Evolutionary conservation across 1,284 basidiomycete species (phyloP).

Genomic region (Fomes fomentarius): DNA sequence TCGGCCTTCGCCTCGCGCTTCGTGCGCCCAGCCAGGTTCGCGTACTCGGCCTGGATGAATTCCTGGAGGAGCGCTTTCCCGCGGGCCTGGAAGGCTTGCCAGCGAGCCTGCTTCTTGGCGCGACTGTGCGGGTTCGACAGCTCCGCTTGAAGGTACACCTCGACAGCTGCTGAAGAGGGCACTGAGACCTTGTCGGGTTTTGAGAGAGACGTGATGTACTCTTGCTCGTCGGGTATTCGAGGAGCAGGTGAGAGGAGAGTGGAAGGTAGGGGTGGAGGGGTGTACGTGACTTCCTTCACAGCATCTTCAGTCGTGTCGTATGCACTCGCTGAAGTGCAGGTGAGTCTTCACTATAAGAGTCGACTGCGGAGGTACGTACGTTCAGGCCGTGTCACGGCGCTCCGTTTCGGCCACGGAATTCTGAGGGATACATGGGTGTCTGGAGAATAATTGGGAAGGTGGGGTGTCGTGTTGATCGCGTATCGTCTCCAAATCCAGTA

Average conservation of each 20-base stretch:
- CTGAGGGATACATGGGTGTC: conserved; percentile 41
- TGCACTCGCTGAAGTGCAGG: conserved; percentile 42
- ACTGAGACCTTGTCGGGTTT: conserved; percentile 48
- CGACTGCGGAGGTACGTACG: conserved; percentile 42
- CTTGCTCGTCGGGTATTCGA: conserved; percentile 51
- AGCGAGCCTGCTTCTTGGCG: conserved; percentile 76
- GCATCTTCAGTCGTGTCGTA: conserved; percentile 64
- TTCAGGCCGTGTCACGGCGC: conserved; percentile 44
- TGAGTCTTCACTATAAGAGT: conserved; percentile 7
- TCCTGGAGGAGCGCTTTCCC: conserved; percentile 54
- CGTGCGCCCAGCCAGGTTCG: conserved; percentile 57
- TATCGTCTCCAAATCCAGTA: conserved; percentile 69
- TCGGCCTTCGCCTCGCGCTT: conserved; percentile 66
- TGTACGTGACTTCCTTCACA: conserved; percentile 69
- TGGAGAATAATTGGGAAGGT: conserved; percentile 48
- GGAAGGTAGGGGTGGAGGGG: conserved; percentile 53
- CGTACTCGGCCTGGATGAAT: conserved; percentile 57
- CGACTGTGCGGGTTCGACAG: conserved; percentile 80
- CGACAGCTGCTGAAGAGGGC: conserved; percentile 60
- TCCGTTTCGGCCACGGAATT: conserved; percentile 71
- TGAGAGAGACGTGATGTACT: conserved; percentile 60
- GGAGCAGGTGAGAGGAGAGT: conserved; percentile 41
- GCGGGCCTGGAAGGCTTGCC: conserved; percentile 57
- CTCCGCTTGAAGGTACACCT: conserved; percentile 65
- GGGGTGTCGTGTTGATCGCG: conserved; percentile 64